Evolutionary conservation across 2,329 filamentous ascomycete genomes (phyloP), one percentile per base, ranked within the genome.

Genomic region (Ophiosphaerella herpotricha): DNA sequence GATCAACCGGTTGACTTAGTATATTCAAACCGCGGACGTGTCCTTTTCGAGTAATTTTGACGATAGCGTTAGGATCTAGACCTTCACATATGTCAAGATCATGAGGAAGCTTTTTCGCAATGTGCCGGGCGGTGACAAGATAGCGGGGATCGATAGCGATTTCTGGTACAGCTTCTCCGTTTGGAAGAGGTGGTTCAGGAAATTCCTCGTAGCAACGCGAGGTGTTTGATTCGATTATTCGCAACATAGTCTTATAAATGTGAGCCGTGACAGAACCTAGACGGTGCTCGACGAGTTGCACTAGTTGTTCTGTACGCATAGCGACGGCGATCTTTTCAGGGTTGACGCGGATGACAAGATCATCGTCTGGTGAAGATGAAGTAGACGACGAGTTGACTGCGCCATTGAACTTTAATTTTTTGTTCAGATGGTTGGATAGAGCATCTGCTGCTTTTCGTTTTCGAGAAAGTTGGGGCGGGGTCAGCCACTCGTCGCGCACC

Each of bases 301-400:
- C 84, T 2, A 97, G 84, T 16, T 85, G 84, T 57, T 87, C 82
- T 63, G 91, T 96, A 48, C 93, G 89, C 55, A 96, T 79, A 42
- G 89, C 86, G 8, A 97, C 89, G 6, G 87, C 79, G 51, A 91
- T 90, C 71, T 93, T 95, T 48, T 92, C 88, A 64, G 90, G 87
- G 68, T 96, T 97, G 46, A 97, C 79, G 24, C 87, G 85, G 41
- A 97, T 78, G 32, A 92, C 81, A 57, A 91, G 78, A 50, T 88
- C 83, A 42, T 85, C 82, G 86, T 95, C 67, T 14, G 54, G 48
- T 7, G 59, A 56, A 9, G 49, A 43, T 12, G 39, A 46, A 35
- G 43, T 39, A 2, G 47, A 29, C 7, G 47, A 38, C 48, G 54
- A 60, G 1, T 52, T 50, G 5, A 63, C 60, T 9, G 46, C 51